Conservation (phyloP, 2,329 filamentous ascomycete species). For the Colletotrichum ledebouriae region DNA sequence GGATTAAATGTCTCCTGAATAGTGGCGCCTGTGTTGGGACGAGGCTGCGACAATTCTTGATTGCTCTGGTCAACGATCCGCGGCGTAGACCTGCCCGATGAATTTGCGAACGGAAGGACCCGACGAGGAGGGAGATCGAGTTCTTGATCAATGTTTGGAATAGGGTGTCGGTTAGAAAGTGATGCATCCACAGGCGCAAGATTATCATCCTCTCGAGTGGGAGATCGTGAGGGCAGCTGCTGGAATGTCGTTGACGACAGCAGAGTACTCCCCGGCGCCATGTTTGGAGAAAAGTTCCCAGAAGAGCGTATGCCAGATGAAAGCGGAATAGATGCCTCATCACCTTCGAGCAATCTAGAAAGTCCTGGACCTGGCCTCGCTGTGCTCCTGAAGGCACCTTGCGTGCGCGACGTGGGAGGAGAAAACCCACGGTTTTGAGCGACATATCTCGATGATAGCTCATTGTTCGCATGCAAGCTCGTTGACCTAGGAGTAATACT, state of each 20-base stretch:
- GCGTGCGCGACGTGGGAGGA: no score
- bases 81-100: not conserved
- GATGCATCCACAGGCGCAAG: not conserved
- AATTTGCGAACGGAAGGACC: constrained; percentile 3
- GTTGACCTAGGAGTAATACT: no score
- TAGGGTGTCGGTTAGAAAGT: not conserved
- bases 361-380: not conserved
- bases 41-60: not conserved
- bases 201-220: not conserved
- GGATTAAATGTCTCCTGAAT: no score
- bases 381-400: not conserved
- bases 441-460: no score
- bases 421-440: no score
- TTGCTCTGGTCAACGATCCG: not conserved
- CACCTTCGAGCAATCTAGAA: not conserved
- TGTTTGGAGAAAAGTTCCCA: not conserved
- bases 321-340: not conserved
- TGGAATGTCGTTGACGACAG: not conserved
- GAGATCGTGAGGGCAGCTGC: not conserved
- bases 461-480: no score
- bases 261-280: not conserved
- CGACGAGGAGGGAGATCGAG: constrained; percentile 8
- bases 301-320: not conserved
- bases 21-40: not conserved
- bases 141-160: not conserved